Evolutionary conservation across 2,329 filamentous ascomycete genomes (phyloP), one percentile per base, ranked within the genome.

Genomic region (Monosporascus ibericus): DNA sequence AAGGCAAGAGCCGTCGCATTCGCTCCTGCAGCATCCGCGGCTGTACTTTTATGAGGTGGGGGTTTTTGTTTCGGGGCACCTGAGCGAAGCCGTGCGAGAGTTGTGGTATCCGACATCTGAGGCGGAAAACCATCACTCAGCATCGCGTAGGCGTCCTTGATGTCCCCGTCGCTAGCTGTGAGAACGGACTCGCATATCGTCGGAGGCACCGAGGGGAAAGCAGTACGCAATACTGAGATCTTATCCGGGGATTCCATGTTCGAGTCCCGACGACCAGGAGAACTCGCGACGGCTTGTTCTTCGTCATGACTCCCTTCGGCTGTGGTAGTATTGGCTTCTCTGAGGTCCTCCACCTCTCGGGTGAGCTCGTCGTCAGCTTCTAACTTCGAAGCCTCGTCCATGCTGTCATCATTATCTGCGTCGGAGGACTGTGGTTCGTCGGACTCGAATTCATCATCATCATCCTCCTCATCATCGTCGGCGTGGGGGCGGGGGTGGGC

Each of bases 261-360:
- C 2, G 62, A 50, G 17, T n/a, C 44, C 3, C 46, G 51, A 18
- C 47, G 46, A 18, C 36, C 40, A 11, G 30, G 46, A 11, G 42
- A 24, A 4, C 48, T 40, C 11, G 49, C 40, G 24, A 47, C 7
- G 40, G 53, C 52, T 38, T 58, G 58, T 3, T 48, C 50, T 11
- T 61, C 59, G 11, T 57, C 51, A 15, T 60, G 56, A 24, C 67
- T 62, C 40, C 62, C 62, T 9, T 61, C 30, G 11, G 11, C 30
- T 22, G 58, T 20, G 17, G 42, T 49, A 2, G 61, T 65, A 52
- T 73, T 70, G 40, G 77, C 74, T 6, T 72, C 66, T 39, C 68
- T 66, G 1, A 78, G 59, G 25, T 71, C 70, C 46, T 72, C 65
- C n/a, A 77, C 64, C 51, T 79, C 75, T 25, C 75, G 68, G 14